These are phyloP conservation scores for Sarocladium kiliense DNA, from an alignment of 2,329 filamentous ascomycete species.

Conservation along the genomic window DNA sequence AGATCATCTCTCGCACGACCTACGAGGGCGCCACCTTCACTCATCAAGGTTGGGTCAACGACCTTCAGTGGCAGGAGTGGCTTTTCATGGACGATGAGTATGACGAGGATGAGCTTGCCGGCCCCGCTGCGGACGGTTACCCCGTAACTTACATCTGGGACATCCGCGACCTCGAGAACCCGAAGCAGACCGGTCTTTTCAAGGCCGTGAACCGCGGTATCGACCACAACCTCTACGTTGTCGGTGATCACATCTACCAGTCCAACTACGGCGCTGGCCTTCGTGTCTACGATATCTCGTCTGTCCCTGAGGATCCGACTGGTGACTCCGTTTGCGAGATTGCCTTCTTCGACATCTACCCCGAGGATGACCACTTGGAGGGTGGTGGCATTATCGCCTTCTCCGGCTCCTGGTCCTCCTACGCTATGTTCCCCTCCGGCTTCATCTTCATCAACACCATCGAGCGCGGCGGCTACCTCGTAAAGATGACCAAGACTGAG, in stretches of 20 bases:
- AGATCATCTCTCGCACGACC: slow-evolving; percentile 45
- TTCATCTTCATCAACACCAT: slow-evolving; percentile 38
- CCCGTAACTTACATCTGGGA: slow-evolving; percentile 46
- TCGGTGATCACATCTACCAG: slow-evolving; percentile 36
- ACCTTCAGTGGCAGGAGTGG: slow-evolving; percentile 34
- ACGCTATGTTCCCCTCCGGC: slow-evolving; percentile 36
- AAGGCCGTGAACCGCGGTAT: slow-evolving; percentile 29
- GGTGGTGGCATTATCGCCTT: slow-evolving; percentile 30
- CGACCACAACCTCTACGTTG: slow-evolving; percentile 42
- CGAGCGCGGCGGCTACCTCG: slow-evolving; percentile 34
- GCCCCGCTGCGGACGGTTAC: slow-evolving; percentile 33
- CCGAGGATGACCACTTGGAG: slow-evolving; percentile 37
- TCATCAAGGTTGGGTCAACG: slow-evolving; percentile 50
- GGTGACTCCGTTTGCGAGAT: slow-evolving; percentile 36
- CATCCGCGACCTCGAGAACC: slow-evolving; percentile 34
- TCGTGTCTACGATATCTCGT: slow-evolving; percentile 26
- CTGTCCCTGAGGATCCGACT: slow-evolving; percentile 26
- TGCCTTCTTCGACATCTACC: slow-evolving; percentile 42
- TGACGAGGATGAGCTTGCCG: slow-evolving; percentile 37
- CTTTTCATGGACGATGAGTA: slow-evolving; percentile 45
- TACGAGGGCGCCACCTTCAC: slow-evolving; percentile 54
- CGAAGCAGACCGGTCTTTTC: slow-evolving; percentile 36
- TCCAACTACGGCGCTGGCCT: slow-evolving; percentile 42
- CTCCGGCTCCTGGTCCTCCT: slow-evolving; percentile 38
- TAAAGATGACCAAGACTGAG: slow-evolving; percentile 23